Percentiles rank a stretch among this genome's conserved stretches.
Conservation (phyloP, 176 grass and related monocot genomes). For the Rhynchospora breviuscula region DNA sequence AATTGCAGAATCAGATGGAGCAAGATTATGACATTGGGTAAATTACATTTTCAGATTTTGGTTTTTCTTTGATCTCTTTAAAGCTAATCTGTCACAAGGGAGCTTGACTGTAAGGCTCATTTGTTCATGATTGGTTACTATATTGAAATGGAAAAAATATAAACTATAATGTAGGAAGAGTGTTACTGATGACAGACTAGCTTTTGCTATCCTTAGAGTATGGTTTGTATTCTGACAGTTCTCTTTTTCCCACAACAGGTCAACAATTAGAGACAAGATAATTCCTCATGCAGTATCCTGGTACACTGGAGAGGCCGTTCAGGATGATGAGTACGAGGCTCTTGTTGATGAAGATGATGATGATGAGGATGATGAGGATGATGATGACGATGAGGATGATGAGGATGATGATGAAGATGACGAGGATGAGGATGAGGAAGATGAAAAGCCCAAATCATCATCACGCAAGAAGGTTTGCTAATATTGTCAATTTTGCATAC, state of each 20-base stretch:
- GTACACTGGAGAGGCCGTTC: conserved; percentile 77
- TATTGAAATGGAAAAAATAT: not conserved
- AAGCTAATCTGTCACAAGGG: too few species aligned
- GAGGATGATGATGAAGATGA: conserved; percentile 37
- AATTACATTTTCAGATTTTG: not conserved
- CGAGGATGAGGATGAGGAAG: conserved; percentile 46
- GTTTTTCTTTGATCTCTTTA: not conserved
- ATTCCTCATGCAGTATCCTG: conserved; percentile 92
- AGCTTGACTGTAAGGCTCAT: too few species aligned
- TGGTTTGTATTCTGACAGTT: conserved; percentile 7
- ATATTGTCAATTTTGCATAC: not conserved
- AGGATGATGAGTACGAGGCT: conserved; percentile 68
- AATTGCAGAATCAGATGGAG: conserved; percentile 92
- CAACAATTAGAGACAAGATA: conserved; percentile 93
- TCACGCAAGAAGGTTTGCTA: conserved; percentile 28
- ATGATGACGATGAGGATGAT: conserved; percentile 40
- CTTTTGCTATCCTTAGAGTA: not conserved
- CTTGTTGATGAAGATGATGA: conserved; percentile 62
- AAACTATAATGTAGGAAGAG: not conserved
- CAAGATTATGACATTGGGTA: conserved; percentile 98
- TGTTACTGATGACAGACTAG: not conserved
- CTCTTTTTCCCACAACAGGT: conserved; percentile 29
- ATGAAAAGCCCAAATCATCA: conserved; percentile 30
- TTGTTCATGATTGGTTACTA: not conserved
- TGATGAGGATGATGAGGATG: conserved; percentile 12